Evolutionary conservation across 1,284 basidiomycete genomes (phyloP).

Genomic region (Trichosporon asahii): DNA sequence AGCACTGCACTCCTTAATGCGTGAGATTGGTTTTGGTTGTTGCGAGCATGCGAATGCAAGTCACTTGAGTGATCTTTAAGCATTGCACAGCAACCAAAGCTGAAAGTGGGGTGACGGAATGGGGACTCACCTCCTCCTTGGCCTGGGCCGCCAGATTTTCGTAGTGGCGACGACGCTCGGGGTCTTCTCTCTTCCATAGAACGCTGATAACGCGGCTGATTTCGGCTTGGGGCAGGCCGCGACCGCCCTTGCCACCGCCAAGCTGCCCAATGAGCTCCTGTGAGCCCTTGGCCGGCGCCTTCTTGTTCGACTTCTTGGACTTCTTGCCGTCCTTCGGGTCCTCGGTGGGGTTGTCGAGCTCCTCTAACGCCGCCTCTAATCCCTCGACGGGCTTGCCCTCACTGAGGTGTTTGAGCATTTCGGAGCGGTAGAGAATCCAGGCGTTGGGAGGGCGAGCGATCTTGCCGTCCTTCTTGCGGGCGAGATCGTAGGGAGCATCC

Average conservation of each 20-base stretch:
- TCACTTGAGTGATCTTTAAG: too few species aligned
- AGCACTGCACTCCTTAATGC: background rate
- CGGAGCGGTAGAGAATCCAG: conserved; percentile 85
- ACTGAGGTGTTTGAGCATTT: conserved; percentile 53
- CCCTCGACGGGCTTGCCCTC: conserved; percentile 10
- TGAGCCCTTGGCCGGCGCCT: conserved; percentile 34
- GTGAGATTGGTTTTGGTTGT: background rate
- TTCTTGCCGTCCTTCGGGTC: conserved; percentile 22
- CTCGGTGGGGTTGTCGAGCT: conserved; percentile 16
- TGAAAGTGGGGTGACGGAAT: background rate
- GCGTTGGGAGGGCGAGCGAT: conserved; percentile 70
- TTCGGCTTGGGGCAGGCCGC: conserved; percentile 62
- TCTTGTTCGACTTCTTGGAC: conserved; percentile 24
- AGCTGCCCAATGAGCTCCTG: conserved; percentile 16
- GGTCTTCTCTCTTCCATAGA: conserved; percentile 65
- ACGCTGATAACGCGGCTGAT: conserved; percentile 67
- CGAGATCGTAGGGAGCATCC: background rate
- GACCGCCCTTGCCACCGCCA: conserved; percentile 41
- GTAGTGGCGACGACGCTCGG: conserved; percentile 60
- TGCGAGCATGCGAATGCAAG: background rate
- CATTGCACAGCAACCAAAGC: background rate
- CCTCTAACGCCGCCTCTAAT: background rate
- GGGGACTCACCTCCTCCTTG: conserved; percentile 60
- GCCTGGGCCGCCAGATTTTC: conserved; percentile 65
- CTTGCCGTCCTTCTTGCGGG: conserved; percentile 11